Percentiles rank a stretch among this genome's conserved stretches.
phyloP scores from a whole-genome alignment of 805 yeast genomes.

The Nakazawaea populi region DNA sequence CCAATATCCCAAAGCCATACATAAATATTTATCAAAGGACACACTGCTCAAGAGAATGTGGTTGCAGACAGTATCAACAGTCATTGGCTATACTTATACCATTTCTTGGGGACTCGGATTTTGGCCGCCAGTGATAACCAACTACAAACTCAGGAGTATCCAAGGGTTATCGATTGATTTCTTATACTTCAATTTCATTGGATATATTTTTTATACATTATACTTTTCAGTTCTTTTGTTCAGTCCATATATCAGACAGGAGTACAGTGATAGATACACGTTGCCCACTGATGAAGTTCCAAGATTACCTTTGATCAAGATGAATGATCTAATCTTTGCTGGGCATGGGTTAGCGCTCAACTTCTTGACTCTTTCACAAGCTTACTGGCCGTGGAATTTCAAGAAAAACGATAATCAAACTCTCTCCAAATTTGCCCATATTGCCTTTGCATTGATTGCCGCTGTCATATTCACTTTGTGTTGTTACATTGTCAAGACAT shows the following conservation, averaged over 20 bases:
- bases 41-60: neutral
- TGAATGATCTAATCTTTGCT: slow-evolving; percentile 27
- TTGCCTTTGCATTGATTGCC: slow-evolving; percentile 13
- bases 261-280: slow-evolving; percentile 20
- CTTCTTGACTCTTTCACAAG: slow-evolving; percentile 22
- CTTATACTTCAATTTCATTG: slow-evolving; percentile 26
- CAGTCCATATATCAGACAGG: slow-evolving; percentile 20
- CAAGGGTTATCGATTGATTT: slow-evolving; percentile 30
- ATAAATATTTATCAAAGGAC: no score
- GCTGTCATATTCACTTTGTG: slow-evolving; percentile 12
- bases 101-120: slow-evolving; percentile 24
- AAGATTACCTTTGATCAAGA: slow-evolving; percentile 21
- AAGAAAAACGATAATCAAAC: slow-evolving; percentile 26
- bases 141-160: slow-evolving; percentile 23
- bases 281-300: slow-evolving; percentile 12
- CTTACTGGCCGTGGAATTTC: slow-evolving; percentile 25
- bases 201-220: slow-evolving; percentile 24
- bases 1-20: no score
- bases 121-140: slow-evolving; percentile 27
- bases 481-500: slow-evolving; percentile 13
- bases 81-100: slow-evolving; percentile 26
- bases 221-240: slow-evolving; percentile 21
- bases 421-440: slow-evolving; percentile 17
- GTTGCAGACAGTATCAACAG: slow-evolving; percentile 14
- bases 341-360: slow-evolving; percentile 23